A percentile compares a stretch with the other conserved stretches of the same genome.
Conservation (phyloP, 805 yeast genomes). For the Wickerhamomyces hampshirensis region DNA sequence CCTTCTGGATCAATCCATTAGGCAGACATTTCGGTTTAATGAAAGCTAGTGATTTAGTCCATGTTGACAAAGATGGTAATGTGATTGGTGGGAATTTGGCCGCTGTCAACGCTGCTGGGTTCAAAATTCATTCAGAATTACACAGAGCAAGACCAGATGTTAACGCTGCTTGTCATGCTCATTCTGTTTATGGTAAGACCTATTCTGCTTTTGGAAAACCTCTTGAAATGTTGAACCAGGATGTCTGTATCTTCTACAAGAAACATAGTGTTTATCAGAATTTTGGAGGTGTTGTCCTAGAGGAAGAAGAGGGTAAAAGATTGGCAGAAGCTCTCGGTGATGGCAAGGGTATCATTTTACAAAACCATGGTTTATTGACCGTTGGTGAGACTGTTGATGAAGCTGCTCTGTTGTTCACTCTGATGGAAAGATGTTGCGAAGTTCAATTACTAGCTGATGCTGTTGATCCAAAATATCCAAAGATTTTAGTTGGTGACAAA, state of each 20-base stretch:
- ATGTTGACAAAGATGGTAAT: conserved; percentile 57
- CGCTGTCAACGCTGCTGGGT: conserved; percentile 64
- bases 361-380: conserved; percentile 70
- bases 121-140: conserved; percentile 61
- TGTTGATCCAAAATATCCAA: conserved; percentile 32
- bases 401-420: conserved; percentile 61
- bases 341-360: conserved; percentile 52
- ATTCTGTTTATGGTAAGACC: conserved; percentile 60
- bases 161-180: conserved; percentile 69
- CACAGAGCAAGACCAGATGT: conserved; percentile 69
- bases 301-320: conserved; percentile 54
- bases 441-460: conserved; percentile 64
- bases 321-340: conserved; percentile 59
- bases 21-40: conserved; percentile 68
- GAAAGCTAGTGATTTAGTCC: conserved; percentile 59
- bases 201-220: conserved; percentile 61
- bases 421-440: conserved; percentile 62
- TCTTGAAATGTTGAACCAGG: conserved; percentile 78
- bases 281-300: conserved; percentile 79
- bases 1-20: conserved; percentile 88
- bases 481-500: conserved; percentile 46
- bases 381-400: conserved; percentile 70
- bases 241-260: conserved; percentile 62
- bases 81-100: conserved; percentile 54
- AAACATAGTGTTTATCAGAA: conserved; percentile 59